phyloP scores from a whole-genome alignment of 257 asterid species.

The Misopates orontium region DNA sequence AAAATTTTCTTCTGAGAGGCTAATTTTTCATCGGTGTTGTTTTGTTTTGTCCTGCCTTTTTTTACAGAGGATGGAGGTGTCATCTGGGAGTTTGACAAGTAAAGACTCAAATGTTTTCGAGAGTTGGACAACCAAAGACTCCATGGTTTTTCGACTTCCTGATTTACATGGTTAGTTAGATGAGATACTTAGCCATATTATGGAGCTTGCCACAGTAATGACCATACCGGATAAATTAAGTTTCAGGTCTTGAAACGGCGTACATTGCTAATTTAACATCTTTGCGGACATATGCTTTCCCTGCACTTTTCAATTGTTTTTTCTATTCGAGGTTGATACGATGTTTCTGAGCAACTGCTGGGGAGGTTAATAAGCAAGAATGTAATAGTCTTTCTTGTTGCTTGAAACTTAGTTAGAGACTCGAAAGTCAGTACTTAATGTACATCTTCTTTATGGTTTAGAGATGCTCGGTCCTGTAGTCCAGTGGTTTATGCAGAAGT shows the following conservation, averaged over 20 bases:
- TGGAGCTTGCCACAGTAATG: neutral
- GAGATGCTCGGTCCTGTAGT: no score
- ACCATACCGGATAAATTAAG: neutral
- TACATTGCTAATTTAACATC: neutral
- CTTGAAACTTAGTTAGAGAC: neutral
- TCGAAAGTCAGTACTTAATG: no score
- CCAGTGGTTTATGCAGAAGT: no score
- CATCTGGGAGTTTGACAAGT: constrained; percentile 80
- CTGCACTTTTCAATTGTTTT: neutral
- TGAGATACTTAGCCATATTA: neutral
- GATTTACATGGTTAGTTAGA: neutral
- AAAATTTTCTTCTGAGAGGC: neutral
- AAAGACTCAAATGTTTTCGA: constrained; percentile 10
- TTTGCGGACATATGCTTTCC: neutral
- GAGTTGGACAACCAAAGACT: neutral
- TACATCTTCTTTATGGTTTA: no score
- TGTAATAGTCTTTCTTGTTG: neutral
- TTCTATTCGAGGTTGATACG: neutral
- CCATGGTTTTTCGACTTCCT: neutral
- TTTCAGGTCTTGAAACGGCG: neutral
- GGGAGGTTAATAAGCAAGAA: neutral
- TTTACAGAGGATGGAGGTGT: constrained; percentile 75
- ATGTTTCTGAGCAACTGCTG: neutral
- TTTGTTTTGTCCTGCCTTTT: neutral
- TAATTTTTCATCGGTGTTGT: neutral